Percentiles rank a stretch among this genome's conserved stretches.
Conservation (phyloP, 2,329 filamentous ascomycete species). For the Trichoderma atrobrunneum region DNA sequence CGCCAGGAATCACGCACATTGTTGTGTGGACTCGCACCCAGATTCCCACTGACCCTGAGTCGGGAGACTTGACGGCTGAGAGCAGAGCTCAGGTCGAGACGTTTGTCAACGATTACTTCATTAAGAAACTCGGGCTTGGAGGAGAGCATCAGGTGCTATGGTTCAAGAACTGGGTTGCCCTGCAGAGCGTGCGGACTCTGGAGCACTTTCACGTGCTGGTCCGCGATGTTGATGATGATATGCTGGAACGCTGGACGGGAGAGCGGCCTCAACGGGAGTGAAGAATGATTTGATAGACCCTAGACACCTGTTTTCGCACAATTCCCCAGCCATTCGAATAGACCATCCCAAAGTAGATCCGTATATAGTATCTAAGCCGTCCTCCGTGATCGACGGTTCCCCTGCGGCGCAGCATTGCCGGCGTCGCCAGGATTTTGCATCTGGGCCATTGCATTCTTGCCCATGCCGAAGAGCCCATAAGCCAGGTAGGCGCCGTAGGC, state of each 20-base stretch:
- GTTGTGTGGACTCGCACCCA: slow-evolving; percentile 88
- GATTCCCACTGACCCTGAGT: slow-evolving; percentile 67
- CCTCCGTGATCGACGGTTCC: slow-evolving; percentile 55
- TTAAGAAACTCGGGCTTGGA: slow-evolving; percentile 49
- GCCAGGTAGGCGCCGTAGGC: slow-evolving; percentile 56
- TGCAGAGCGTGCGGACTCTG: slow-evolving; percentile 83
- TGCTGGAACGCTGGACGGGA: slow-evolving; percentile 53
- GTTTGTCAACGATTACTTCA: slow-evolving; percentile 71
- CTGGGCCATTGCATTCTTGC: slow-evolving; percentile 51
- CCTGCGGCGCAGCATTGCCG: slow-evolving; percentile 36
- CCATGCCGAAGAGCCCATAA: slow-evolving; percentile 51
- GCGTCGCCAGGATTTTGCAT: slow-evolving; percentile 38
- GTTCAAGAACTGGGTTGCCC: slow-evolving; percentile 91
- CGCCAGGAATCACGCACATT: slow-evolving; percentile 67
- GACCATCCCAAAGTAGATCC: background rate
- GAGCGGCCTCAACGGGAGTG: slow-evolving; percentile 40
- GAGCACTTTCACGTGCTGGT: slow-evolving; percentile 86
- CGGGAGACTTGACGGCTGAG: slow-evolving; percentile 68
- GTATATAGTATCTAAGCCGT: slow-evolving; percentile 41
- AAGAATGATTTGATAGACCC: slow-evolving; percentile 18
- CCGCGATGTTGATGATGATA: slow-evolving; percentile 49
- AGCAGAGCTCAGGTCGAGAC: slow-evolving; percentile 62
- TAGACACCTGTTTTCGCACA: background rate
- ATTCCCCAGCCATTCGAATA: background rate
- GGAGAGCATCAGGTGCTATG: slow-evolving; percentile 62